These are phyloP conservation scores for Penicillium nucicola DNA, from an alignment of 495 filamentous ascomycete species.

Conservation along the genomic window DNA sequence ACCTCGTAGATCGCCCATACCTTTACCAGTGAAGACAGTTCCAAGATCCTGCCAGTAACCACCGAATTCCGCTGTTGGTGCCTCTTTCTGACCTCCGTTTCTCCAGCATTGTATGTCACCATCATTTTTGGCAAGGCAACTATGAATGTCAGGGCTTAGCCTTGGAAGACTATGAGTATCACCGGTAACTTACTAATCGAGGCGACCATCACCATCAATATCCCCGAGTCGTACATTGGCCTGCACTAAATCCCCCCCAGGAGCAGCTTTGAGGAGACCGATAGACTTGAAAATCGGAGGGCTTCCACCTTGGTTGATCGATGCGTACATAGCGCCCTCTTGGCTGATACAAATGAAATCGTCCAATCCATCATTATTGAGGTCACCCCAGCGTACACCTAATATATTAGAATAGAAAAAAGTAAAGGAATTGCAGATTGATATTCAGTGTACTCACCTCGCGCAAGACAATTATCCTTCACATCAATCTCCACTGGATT, in stretches of 20 bases:
- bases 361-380: conserved; percentile 15
- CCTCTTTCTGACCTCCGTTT: conserved; percentile 21
- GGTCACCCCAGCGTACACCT: too few relatives aligned
- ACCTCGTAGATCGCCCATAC: conserved; percentile 15
- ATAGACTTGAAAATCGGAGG: too few relatives aligned
- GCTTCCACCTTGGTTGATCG: not conserved
- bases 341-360: conserved; percentile 24
- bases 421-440: too few relatives aligned
- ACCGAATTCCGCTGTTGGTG: conserved; percentile 3
- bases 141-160: too few relatives aligned
- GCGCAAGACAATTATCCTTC: too few relatives aligned
- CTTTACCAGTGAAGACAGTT: conserved; percentile 15
- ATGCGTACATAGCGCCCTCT: conserved; percentile 8
- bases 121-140: conserved; percentile 11
- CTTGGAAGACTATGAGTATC: too few relatives aligned
- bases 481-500: too few relatives aligned
- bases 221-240: conserved; percentile 2
- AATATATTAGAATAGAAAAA: too few relatives aligned
- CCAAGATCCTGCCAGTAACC: conserved; percentile 23
- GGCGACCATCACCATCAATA: conserved; percentile 5
- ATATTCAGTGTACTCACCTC: too few relatives aligned
- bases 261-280: too few relatives aligned
- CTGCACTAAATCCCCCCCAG: not conserved
- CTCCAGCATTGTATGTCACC: conserved; percentile 18
- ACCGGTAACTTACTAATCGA: too few relatives aligned